Evolutionary conservation across 1,139 yeast species (phyloP).

Genomic region (Candida freyschussii): DNA sequence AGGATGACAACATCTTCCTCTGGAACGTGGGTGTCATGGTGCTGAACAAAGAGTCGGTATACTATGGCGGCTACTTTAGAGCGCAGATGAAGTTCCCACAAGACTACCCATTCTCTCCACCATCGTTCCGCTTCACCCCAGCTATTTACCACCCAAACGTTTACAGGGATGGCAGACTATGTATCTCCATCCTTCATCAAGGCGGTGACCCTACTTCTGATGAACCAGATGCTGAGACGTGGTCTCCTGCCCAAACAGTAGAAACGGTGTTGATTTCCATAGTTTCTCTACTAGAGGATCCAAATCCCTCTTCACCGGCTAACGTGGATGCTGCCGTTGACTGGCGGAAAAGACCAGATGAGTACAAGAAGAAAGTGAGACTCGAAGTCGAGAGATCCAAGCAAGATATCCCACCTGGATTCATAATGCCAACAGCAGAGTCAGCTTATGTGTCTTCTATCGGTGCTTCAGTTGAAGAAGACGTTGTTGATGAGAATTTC

Average conservation of each 20-base stretch:
- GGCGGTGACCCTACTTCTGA: constrained; percentile 86
- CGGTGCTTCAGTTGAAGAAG: constrained; percentile 25
- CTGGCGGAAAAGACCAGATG: constrained; percentile 78
- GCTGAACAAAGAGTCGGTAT: constrained; percentile 79
- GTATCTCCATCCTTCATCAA: constrained; percentile 88
- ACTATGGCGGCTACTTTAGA: constrained; percentile 93
- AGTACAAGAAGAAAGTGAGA: constrained; percentile 71
- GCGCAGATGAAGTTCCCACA: constrained; percentile 92
- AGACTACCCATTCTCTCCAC: constrained; percentile 90
- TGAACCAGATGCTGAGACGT: constrained; percentile 87
- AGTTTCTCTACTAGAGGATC: constrained; percentile 86
- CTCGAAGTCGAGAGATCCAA: constrained; percentile 82
- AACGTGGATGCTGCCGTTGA: constrained; percentile 95
- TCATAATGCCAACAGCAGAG: constrained; percentile 64
- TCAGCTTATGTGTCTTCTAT: constrained; percentile 20
- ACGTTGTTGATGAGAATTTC: constrained; percentile 38
- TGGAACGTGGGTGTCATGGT: constrained; percentile 97
- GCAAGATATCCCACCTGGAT: constrained; percentile 80
- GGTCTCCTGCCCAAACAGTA: constrained; percentile 97
- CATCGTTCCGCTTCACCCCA: constrained; percentile 89
- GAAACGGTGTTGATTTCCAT: constrained; percentile 87
- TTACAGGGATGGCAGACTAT: constrained; percentile 85
- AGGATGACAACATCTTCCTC: constrained; percentile 83
- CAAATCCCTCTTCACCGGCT: constrained; percentile 90
- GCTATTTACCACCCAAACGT: constrained; percentile 94